Evolutionary conservation across 2,329 filamentous ascomycete genomes (phyloP), one percentile per base, ranked within the genome.

Genomic region (Metarhizium anisopliae): DNA sequence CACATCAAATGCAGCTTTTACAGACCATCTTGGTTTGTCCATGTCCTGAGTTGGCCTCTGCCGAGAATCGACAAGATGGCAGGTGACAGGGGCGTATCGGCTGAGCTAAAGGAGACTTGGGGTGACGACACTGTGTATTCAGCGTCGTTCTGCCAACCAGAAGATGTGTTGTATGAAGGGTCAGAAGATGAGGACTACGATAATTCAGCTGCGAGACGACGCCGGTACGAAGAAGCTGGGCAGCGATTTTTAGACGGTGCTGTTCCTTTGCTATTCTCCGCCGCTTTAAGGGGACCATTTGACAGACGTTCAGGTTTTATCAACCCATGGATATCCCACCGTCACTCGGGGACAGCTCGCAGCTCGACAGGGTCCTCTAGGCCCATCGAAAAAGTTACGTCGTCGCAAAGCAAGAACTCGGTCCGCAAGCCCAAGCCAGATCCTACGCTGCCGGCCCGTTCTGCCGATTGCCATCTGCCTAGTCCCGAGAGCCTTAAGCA

Each of bases 261-360:
- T 35, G 64, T 75, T 2, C 77, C 85, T 0, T 63, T 79, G 29
- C 73, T 91, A 2, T 66, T 84, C 3, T 86, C 86, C 13, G 80
- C 86, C 6, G 68, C 71, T 6, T 71, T 89, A 3, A 76, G 71
- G 57, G 86, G 86, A 0, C 86, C 86, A 0, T 86, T 89, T 60
- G 74, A 77, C 25, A 45, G 55, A 36, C 59, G 51, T 6, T 63
- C 64, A 6, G 61, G 64, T 43, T 70, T 68, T 68, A 52, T 60
- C 4, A 72, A 72, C 50, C 70, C 70, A 5, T 72, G 70, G 70
- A 54, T 55, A 35, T 61, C 57, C 30, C 56, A 56, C 29, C 53
- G 52, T 35, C 56, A 45, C 25, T 51, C 49, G 43, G 7, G 3
- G 18, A n/a, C 16, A 43, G n/a, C 47, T 29, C 20, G 32, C 4